Percentiles rank a stretch among this genome's conserved stretches.
Evolutionary conservation across 2,329 filamentous ascomycete species (phyloP).

Genomic region (Madurella fahalii): DNA sequence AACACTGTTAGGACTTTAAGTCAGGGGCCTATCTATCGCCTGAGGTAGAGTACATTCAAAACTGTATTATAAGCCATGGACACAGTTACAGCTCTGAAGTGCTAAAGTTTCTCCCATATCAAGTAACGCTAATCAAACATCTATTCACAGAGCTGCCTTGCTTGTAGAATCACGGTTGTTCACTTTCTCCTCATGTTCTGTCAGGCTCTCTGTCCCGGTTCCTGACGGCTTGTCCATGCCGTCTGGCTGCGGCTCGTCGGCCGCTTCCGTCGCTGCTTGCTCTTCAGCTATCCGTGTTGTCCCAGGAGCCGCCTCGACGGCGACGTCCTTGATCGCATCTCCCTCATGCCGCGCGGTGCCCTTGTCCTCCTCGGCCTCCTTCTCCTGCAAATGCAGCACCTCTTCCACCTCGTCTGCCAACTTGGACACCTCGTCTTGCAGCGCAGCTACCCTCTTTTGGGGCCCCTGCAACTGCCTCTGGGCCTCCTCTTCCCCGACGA

Average conservation of each 20-base stretch:
- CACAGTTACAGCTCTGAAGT: no score
- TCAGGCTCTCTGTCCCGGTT: neutral
- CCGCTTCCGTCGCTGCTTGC: neutral
- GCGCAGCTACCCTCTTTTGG: constrained; percentile 31
- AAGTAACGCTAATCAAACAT: no score
- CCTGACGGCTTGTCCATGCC: neutral
- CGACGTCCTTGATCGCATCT: neutral
- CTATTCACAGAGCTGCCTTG: no score
- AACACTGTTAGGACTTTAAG: no score
- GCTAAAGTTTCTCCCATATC: no score
- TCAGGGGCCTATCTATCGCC: no score
- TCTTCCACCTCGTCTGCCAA: constrained; percentile 32
- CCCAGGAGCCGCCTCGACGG: neutral
- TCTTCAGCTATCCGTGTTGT: neutral
- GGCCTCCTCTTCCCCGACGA: constrained; percentile 59
- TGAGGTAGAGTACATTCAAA: no score
- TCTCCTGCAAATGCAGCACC: constrained; percentile 23
- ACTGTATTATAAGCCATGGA: no score
- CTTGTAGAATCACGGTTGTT: neutral
- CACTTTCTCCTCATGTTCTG: neutral
- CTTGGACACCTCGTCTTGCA: constrained; percentile 42
- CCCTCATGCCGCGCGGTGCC: neutral
- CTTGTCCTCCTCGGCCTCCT: constrained; percentile 6
- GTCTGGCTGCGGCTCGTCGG: neutral
- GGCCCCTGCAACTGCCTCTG: constrained; percentile 42